phyloP scores from a whole-genome alignment of 2,329 filamentous ascomycete species.

The Fusarium secorum region DNA sequence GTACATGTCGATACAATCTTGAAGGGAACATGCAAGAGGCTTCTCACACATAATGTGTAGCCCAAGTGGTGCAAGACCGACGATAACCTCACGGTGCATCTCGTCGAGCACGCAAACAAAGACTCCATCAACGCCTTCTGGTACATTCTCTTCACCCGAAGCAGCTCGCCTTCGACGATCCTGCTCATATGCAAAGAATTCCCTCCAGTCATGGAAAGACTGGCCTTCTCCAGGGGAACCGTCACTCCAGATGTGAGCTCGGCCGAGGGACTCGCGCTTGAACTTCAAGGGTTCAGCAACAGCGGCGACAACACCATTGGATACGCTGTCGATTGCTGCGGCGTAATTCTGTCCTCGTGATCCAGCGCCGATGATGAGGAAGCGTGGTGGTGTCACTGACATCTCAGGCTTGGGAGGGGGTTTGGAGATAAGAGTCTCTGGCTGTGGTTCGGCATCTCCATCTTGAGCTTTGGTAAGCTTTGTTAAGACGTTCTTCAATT shows the following conservation, averaged over 20 bases:
- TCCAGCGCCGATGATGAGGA: slow-evolving; percentile 84
- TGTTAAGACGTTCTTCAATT: slow-evolving; percentile 30
- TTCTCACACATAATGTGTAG: slow-evolving; percentile 96
- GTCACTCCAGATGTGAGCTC: slow-evolving; percentile 75
- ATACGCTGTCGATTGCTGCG: slow-evolving; percentile 68
- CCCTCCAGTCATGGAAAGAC: slow-evolving; percentile 75
- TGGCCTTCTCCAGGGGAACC: slow-evolving; percentile 64
- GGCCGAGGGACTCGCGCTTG: slow-evolving; percentile 76
- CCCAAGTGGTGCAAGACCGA: slow-evolving; percentile 72
- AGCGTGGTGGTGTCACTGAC: slow-evolving; percentile 64
- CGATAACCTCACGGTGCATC: slow-evolving; percentile 82
- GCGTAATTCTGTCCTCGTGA: slow-evolving; percentile 81
- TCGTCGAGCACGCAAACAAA: slow-evolving; percentile 82
- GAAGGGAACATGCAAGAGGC: slow-evolving; percentile 80
- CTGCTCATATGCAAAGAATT: slow-evolving; percentile 78
- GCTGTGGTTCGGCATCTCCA: slow-evolving; percentile 24
- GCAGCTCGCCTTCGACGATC: slow-evolving; percentile 63
- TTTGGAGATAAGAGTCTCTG: slow-evolving; percentile 31
- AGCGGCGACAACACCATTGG: slow-evolving; percentile 74
- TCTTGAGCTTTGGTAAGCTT: slow-evolving; percentile 25
- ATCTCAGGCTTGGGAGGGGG: slow-evolving; percentile 53
- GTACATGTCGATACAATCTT: slow-evolving; percentile 81
- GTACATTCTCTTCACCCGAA: slow-evolving; percentile 56
- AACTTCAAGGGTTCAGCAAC: slow-evolving; percentile 83
- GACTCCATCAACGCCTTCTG: slow-evolving; percentile 66